Evolutionary conservation across 352 stramenopile genomes (phyloP).

Genomic region (Phytopythium helicoides): DNA sequence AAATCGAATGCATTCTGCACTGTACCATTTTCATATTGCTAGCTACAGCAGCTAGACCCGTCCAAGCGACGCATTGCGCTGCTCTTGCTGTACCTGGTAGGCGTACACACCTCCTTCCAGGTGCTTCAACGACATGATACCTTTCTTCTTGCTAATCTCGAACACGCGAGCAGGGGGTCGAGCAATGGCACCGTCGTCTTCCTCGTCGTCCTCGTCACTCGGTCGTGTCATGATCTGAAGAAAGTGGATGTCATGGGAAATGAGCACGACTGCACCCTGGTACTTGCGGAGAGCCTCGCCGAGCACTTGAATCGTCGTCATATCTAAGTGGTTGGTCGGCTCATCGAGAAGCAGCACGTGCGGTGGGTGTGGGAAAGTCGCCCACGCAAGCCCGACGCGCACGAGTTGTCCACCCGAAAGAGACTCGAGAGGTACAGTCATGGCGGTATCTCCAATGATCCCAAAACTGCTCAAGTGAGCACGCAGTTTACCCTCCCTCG

Average conservation of each 20-base stretch:
- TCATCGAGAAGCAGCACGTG: conserved; percentile 92
- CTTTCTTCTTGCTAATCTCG: conserved; percentile 52
- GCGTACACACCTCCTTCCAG: conserved; percentile 27
- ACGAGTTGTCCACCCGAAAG: conserved; percentile 56
- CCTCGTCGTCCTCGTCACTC: conserved; percentile 9
- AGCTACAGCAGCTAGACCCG: conserved; percentile 23
- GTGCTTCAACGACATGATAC: conserved; percentile 27
- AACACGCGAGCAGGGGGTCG: conserved; percentile 28
- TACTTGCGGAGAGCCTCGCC: conserved; percentile 52
- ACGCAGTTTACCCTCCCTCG: conserved; percentile 34
- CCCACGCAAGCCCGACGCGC: conserved; percentile 39
- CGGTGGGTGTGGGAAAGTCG: conserved; percentile 81
- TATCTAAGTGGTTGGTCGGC: conserved; percentile 92
- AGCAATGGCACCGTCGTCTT: conserved; percentile 9
- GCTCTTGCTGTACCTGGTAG: conserved; percentile 45
- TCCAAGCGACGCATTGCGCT: conserved; percentile 39
- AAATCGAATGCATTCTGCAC: too few species aligned
- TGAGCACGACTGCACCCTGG: conserved; percentile 55
- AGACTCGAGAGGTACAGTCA: conserved; percentile 27
- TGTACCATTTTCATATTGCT: too few species aligned
- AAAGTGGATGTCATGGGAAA: conserved; percentile 66
- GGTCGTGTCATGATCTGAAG: conserved; percentile 39
- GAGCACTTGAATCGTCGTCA: conserved; percentile 83
- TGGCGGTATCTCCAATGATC: conserved; percentile 31
- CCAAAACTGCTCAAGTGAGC: conserved; percentile 50